Evolutionary conservation across 2,329 filamentous ascomycete genomes (phyloP).

Genomic region (Fusarium denticulatum): DNA sequence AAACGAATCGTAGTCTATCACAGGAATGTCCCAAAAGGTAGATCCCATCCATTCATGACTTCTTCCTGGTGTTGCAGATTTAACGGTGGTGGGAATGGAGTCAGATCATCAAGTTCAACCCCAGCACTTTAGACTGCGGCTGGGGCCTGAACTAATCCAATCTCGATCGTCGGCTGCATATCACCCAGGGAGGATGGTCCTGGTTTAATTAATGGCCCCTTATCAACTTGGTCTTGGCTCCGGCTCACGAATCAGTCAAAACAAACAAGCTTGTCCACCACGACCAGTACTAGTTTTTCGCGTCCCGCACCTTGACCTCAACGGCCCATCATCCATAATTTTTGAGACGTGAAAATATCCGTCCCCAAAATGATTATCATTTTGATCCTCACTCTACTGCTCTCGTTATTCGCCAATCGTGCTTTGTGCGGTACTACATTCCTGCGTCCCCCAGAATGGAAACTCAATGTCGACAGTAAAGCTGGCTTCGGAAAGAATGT

Average conservation of each 20-base stretch:
- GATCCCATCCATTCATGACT: too few relatives aligned
- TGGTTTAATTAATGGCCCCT: neutral
- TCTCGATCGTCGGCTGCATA: neutral
- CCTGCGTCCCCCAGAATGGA: neutral
- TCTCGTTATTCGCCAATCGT: rapidly evolving
- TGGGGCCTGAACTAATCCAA: neutral
- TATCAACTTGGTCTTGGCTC: rapidly evolving
- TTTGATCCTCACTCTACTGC: rapidly evolving
- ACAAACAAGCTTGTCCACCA: neutral
- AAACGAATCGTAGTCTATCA: rapidly evolving
- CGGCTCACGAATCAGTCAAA: neutral
- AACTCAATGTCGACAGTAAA: rapidly evolving
- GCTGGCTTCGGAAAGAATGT: rapidly evolving
- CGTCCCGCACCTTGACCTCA: neutral
- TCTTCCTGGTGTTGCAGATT: too few relatives aligned
- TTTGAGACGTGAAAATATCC: rapidly evolving
- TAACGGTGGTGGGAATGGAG: rapidly evolving
- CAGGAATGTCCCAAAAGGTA: rapidly evolving
- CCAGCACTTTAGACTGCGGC: rapidly evolving
- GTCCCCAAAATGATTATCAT: rapidly evolving
- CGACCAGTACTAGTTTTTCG: too few relatives aligned
- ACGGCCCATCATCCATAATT: neutral
- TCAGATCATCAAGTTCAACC: neutral
- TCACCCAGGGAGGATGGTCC: neutral
- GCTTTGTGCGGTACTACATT: neutral